Percentiles rank a stretch among this genome's conserved stretches.
phyloP scores from a whole-genome alignment of 1,284 basidiomycete species.

The Xerocomus amazonicus region DNA sequence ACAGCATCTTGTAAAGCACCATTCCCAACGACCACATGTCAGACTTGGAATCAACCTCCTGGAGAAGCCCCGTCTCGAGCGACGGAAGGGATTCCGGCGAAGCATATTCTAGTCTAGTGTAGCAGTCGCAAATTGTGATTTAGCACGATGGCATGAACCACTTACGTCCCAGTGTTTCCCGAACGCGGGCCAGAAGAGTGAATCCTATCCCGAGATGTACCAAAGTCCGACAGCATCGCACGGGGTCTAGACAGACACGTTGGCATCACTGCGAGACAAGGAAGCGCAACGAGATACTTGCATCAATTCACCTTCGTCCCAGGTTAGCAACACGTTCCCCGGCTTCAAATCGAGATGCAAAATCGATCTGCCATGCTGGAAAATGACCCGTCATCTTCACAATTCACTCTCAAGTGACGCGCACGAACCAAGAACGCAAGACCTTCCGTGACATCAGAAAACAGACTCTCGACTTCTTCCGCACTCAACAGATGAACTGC shows the following conservation, averaged over 20 bases:
- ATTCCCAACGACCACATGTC: conserved; percentile 90
- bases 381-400: conserved; percentile 6
- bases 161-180: conserved; percentile 91
- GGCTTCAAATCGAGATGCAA: conserved; percentile 92
- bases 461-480: conserved; percentile 75
- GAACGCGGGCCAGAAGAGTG: conserved; percentile 64
- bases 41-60: conserved; percentile 81
- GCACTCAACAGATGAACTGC: conserved; percentile 78
- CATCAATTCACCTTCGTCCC: conserved; percentile 87
- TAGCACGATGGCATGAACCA: conserved; percentile 22
- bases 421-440: conserved; percentile 74
- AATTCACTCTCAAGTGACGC: not conserved
- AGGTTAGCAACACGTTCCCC: conserved; percentile 88
- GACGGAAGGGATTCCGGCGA: conserved; percentile 84
- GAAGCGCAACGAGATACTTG: conserved; percentile 32
- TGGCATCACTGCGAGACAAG: conserved; percentile 6
- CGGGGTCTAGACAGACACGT: conserved; percentile 49
- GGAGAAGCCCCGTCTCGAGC: conserved; percentile 60
- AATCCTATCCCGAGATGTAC: conserved; percentile 88
- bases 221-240: conserved; percentile 92
- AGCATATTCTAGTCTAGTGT: conserved; percentile 66
- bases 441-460: conserved; percentile 75
- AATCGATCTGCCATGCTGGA: conserved; percentile 79
- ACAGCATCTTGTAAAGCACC: conserved; percentile 88
- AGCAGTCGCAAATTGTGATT: conserved; percentile 6